Evolutionary conservation across 768 basidiomycete genomes (phyloP).

Genomic region (Lactifluus rugatus): DNA sequence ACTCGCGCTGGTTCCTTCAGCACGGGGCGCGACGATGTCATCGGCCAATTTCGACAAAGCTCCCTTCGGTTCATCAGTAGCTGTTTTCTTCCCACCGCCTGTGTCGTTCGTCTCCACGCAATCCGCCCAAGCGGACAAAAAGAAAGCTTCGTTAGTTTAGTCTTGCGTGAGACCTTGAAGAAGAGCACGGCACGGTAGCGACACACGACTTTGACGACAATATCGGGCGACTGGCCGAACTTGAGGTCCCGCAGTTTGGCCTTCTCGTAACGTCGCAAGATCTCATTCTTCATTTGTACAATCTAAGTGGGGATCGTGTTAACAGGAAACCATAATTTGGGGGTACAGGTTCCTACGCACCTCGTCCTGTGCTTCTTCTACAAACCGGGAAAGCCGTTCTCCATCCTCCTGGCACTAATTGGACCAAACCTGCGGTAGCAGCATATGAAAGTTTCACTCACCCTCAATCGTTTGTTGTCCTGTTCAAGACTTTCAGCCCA

Average conservation of each 20-base stretch:
- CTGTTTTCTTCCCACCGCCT: constrained; percentile 25
- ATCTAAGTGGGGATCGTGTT: constrained; percentile 36
- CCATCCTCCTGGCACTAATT: constrained; percentile 60
- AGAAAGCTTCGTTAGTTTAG: constrained; percentile 67
- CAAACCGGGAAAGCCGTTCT: constrained; percentile 65
- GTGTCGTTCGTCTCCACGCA: constrained; percentile 52
- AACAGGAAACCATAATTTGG: neutral
- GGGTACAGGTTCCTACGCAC: constrained; percentile 32
- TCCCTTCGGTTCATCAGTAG: constrained; percentile 31
- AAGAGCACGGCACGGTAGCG: constrained; percentile 84
- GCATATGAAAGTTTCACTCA: constrained; percentile 31
- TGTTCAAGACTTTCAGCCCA: constrained; percentile 26
- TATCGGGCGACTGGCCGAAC: constrained; percentile 80
- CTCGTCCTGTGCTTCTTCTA: constrained; percentile 84
- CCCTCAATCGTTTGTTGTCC: constrained; percentile 86
- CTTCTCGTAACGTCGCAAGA: constrained; percentile 70
- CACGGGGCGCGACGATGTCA: constrained; percentile 30
- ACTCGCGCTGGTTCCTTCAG: constrained; percentile 50
- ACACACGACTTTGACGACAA: constrained; percentile 81
- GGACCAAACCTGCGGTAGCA: no score
- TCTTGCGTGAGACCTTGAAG: constrained; percentile 89
- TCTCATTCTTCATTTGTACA: constrained; percentile 70
- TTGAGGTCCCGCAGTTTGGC: constrained; percentile 71
- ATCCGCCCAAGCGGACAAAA: constrained; percentile 82
- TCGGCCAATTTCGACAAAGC: constrained; percentile 11